A percentile compares a stretch with the other conserved stretches of the same genome.
phyloP scores from a whole-genome alignment of 106 monocot genomes.

The Acorus gramineus region DNA sequence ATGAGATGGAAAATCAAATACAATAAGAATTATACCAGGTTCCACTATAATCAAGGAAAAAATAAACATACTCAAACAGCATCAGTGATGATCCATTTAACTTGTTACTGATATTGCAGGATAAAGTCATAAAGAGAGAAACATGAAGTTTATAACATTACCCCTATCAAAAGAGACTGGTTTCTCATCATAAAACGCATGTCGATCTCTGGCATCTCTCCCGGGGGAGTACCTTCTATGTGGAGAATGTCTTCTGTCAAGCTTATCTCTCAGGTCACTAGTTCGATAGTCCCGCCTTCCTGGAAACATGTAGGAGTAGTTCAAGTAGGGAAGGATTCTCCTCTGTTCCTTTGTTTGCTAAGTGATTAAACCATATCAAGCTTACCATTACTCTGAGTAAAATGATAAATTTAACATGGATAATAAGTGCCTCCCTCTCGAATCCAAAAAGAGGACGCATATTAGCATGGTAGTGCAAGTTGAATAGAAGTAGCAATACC shows the following conservation, averaged over 20 bases:
- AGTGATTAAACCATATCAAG: constrained; percentile 11
- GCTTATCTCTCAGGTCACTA: constrained; percentile 60
- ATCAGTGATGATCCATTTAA: background rate
- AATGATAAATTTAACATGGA: constrained; percentile 41
- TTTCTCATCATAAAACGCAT: constrained; percentile 36
- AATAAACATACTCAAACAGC: background rate
- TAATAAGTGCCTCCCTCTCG: constrained; percentile 31
- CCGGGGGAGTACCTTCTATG: constrained; percentile 59
- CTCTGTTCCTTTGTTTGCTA: constrained; percentile 1
- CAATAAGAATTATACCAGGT: background rate
- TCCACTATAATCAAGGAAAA: no score
- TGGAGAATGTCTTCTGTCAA: constrained; percentile 74
- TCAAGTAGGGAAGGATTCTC: constrained; percentile 6
- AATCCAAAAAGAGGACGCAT: constrained; percentile 33
- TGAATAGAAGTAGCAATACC: constrained; percentile 29
- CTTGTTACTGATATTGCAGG: background rate
- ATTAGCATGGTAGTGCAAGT: constrained; percentile 21
- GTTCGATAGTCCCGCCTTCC: constrained; percentile 66
- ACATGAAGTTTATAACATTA: constrained; percentile 14
- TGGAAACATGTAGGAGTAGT: constrained; percentile 3
- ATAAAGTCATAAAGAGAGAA: background rate
- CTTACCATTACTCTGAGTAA: constrained; percentile 46
- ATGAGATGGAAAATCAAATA: background rate
- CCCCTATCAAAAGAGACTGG: constrained; percentile 45
- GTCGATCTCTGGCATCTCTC: constrained; percentile 51